These are phyloP conservation scores for Bassia scoparia DNA, from an alignment of 148 eudicot species.

Conservation along the genomic window DNA sequence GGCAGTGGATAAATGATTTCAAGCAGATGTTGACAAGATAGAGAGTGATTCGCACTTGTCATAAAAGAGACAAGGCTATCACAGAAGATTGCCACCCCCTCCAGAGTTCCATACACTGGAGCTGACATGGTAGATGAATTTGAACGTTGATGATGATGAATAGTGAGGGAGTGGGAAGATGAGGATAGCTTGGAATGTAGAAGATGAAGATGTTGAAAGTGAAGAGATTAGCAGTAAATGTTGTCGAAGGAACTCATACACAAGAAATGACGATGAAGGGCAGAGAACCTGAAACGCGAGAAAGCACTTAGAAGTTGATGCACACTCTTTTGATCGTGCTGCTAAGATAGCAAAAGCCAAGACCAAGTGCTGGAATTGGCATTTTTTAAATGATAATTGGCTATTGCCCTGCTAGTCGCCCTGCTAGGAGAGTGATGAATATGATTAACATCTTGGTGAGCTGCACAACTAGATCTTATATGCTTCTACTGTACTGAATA, in stretches of 20 bases:
- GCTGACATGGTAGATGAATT: conserved; percentile 53
- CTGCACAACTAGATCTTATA: not conserved
- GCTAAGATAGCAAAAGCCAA: not conserved
- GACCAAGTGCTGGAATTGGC: not conserved
- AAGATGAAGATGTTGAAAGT: conserved; percentile 29
- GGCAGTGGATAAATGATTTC: conserved; percentile 72
- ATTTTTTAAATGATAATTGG: conserved; percentile 1
- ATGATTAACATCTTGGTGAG: not conserved
- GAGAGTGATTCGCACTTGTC: conserved; percentile 84
- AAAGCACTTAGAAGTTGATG: conserved; percentile 13
- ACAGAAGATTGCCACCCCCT: conserved; percentile 88
- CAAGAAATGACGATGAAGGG: not conserved
- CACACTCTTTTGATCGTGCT: not conserved
- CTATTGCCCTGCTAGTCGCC: not conserved
- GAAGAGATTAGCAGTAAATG: conserved; percentile 23
- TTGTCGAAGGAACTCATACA: conserved; percentile 8
- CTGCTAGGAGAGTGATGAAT: not conserved
- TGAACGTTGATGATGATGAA: conserved; percentile 48
- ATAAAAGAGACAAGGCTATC: conserved; percentile 73
- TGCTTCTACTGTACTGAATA: not conserved
- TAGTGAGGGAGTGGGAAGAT: conserved; percentile 26
- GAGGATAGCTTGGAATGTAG: conserved; percentile 32
- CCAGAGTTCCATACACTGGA: conserved; percentile 59
- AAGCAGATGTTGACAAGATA: conserved; percentile 71
- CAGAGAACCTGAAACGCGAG: conserved; percentile 17